phyloP scores from a whole-genome alignment of 1,139 yeast species.

The Blastobotrys arbuscula region DNA sequence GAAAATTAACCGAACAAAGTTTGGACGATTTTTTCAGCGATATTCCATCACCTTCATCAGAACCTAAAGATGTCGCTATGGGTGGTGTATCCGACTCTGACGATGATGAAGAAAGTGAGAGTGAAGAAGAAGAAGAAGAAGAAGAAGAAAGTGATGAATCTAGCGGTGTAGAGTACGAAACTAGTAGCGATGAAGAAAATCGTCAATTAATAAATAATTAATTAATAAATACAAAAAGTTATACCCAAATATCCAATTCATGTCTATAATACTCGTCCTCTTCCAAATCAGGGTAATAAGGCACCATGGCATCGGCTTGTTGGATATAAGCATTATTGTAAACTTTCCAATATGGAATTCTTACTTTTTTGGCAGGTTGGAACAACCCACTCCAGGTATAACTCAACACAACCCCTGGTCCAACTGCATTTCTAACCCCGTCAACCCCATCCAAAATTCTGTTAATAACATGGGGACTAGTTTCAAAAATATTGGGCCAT shows the following conservation, averaged over 20 bases:
- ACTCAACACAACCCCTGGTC: slow-evolving; percentile 67
- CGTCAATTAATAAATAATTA: not conserved
- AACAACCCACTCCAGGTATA: slow-evolving; percentile 86
- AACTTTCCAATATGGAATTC: slow-evolving; percentile 79
- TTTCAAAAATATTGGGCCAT: slow-evolving; percentile 82
- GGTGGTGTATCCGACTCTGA: slow-evolving; percentile 11
- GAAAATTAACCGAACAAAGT: slow-evolving; percentile 58
- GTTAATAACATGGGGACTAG: slow-evolving; percentile 89
- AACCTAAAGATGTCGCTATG: slow-evolving; percentile 24
- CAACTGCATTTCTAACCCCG: slow-evolving; percentile 65
- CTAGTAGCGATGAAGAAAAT: slow-evolving; percentile 16
- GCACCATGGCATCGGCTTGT: slow-evolving; percentile 70
- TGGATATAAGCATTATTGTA: slow-evolving; percentile 75
- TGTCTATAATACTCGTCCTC: slow-evolving; percentile 30
- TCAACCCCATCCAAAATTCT: slow-evolving; percentile 80
- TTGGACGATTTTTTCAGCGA: slow-evolving; percentile 82
- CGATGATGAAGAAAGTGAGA: slow-evolving; percentile 19
- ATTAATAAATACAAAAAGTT: not conserved
- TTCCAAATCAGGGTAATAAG: slow-evolving; percentile 63
- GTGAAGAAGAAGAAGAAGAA: slow-evolving; percentile 21
- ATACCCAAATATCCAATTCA: slow-evolving; percentile 42
- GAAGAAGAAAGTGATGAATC: slow-evolving; percentile 21
- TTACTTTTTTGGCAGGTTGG: slow-evolving; percentile 87
- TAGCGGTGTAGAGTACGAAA: slow-evolving; percentile 22
- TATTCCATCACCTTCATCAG: slow-evolving; percentile 12